Evolutionary conservation across 768 basidiomycete genomes (phyloP).

Genomic region (Serendipita sp.): DNA sequence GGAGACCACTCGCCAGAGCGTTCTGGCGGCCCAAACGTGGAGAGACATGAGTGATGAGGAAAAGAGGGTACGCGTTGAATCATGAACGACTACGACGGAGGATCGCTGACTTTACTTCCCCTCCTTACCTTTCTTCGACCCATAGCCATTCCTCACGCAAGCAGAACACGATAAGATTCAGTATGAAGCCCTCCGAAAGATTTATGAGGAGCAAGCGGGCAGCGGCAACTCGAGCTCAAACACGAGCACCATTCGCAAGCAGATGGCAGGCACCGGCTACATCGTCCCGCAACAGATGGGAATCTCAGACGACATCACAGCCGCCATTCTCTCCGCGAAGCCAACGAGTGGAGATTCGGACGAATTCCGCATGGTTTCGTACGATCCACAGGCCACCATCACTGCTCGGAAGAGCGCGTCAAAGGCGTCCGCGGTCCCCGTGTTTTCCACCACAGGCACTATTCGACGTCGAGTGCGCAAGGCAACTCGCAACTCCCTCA

Average conservation of each 20-base stretch:
- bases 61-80: conserved; percentile 51
- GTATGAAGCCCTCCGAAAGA: conserved; percentile 68
- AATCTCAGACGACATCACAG: conserved; percentile 2
- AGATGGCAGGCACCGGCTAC: conserved; percentile 4
- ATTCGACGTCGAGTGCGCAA: neutral
- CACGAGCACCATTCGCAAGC: neutral
- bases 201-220: conserved; percentile 53
- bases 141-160: conserved; percentile 78
- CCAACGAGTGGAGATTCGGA: neutral
- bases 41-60: conserved; percentile 85
- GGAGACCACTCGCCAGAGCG: conserved; percentile 90
- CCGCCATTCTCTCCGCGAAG: neutral
- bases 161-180: conserved; percentile 93
- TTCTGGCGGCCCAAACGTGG: conserved; percentile 86
- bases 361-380: neutral
- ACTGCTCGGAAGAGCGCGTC: neutral
- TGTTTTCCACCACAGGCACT: neutral
- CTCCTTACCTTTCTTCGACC: conserved; percentile 9
- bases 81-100: conserved; percentile 10
- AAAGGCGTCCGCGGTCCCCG: neutral
- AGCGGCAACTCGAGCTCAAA: neutral
- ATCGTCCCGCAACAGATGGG: neutral
- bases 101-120: neutral
- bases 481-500: neutral
- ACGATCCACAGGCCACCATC: neutral